A percentile compares a stretch with the other conserved stretches of the same genome.
Evolutionary conservation across 2,329 filamentous ascomycete species (phyloP).

Genomic region (Zasmidium citrigriseum): DNA sequence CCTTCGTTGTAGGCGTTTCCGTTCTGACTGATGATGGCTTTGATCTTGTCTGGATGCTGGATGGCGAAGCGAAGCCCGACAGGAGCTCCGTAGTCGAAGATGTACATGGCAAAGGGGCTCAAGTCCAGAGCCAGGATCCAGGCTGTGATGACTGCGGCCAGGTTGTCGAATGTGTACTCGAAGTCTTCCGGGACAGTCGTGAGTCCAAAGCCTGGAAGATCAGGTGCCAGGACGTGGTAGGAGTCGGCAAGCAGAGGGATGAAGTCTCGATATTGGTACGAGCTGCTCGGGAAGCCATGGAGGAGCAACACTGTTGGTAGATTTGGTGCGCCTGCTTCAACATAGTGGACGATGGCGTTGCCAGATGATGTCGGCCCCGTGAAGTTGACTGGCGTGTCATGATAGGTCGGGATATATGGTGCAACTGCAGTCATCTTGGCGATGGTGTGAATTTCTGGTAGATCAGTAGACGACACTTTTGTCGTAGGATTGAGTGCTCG

Average conservation of each 20-base stretch:
- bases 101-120: constrained; percentile 55
- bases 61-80: constrained; percentile 57
- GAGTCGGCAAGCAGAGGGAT: constrained; percentile 45
- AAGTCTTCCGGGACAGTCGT: constrained; percentile 50
- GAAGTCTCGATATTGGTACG: constrained; percentile 48
- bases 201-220: constrained; percentile 63
- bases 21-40: constrained; percentile 60
- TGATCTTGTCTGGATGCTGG: constrained; percentile 48
- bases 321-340: constrained; percentile 20
- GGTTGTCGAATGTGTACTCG: constrained; percentile 56
- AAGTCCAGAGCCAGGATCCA: constrained; percentile 54
- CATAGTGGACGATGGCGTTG: constrained; percentile 23
- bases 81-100: constrained; percentile 66
- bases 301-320: constrained; percentile 47
- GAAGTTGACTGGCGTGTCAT: constrained; percentile 13
- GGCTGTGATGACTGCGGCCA: constrained; percentile 50
- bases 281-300: constrained; percentile 51
- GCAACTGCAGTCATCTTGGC: constrained; percentile 6
- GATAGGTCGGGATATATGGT: constrained; percentile 19
- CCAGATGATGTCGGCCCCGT: constrained; percentile 12
- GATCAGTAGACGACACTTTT: too few species aligned
- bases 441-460: too few species aligned
- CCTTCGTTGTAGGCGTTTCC: constrained; percentile 63
- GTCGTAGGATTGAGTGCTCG: neutral
- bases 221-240: constrained; percentile 56